phyloP scores from a whole-genome alignment of 345 rosid species.

The Adansonia digitata region DNA sequence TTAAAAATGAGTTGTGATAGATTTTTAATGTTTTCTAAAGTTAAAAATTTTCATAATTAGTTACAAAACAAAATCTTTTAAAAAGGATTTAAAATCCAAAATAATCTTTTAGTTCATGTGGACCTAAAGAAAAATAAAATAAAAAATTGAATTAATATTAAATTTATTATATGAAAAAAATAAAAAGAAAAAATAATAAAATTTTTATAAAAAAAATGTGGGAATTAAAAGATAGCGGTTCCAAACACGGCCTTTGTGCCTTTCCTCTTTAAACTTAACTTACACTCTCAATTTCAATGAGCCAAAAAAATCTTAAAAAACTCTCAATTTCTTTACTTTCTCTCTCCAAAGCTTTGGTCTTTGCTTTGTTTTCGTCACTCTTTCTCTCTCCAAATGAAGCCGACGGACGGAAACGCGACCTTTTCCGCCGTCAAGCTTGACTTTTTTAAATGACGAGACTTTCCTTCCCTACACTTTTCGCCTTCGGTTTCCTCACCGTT shows the following conservation, averaged over 20 bases:
- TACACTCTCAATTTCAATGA: no score
- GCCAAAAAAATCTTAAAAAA: no score
- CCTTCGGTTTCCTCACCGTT: not conserved
- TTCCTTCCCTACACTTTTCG: conserved; percentile 1
- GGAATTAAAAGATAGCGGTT: not conserved
- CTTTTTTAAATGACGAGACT: conserved; percentile 48
- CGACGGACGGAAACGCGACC: conserved; percentile 14
- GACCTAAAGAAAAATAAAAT: not conserved
- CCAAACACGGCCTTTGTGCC: conserved; percentile 20
- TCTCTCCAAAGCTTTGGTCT: not conserved
- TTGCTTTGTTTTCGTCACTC: conserved; percentile 15
- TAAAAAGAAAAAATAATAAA: not conserved
- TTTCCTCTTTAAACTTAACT: conserved; percentile 1
- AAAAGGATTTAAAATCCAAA: not conserved
- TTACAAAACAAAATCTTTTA: not conserved
- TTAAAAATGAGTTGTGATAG: no score
- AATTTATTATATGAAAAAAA: not conserved
- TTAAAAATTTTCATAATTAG: no score
- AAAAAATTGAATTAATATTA: not conserved
- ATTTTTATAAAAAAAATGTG: not conserved
- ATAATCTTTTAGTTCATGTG: not conserved
- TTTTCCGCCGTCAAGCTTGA: conserved; percentile 24
- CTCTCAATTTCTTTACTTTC: not conserved
- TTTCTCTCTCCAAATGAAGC: conserved; percentile 46
- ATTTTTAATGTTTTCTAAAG: no score